Base-by-base conservation (phyloP, 768 basidiomycete species). In the Phanerochaete carnosa region DNA sequence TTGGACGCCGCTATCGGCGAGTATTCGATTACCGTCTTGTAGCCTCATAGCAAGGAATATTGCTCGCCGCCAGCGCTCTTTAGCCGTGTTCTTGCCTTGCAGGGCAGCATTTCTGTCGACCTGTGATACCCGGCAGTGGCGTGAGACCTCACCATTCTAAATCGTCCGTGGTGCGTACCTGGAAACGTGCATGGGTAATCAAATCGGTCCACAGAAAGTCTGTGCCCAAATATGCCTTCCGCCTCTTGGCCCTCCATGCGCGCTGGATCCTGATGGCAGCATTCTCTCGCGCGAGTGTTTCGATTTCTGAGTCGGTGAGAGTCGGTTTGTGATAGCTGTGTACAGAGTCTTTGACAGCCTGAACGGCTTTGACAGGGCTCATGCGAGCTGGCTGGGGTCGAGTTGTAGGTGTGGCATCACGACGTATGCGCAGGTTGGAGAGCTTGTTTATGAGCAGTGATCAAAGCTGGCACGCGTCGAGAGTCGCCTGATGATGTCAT, bases 31-130 rank as follows among this genome's bases (percentile, higher is more conserved):
- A 5, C 75, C 76, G 60, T 83, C 83, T 51, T 75, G 72, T 32
- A 86, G 69, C 29, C 75, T 66, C 2, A 70, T 65, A 9, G 78
- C 73, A 52, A 82, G 70, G 61, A 79, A 78, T 2, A 70, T 75
- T 0, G 77, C 80, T 7, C 84, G 75, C 51, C 72, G 71, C 83
- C 83, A 85, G 1, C 84, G 75, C 11, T 77, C 70, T 23, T 69
- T 70, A 3, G 78, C 74, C 3, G 76, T 72, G 60, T 84, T 84
- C 61, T 70, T 71, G n/a, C 80, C 82, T 16, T 76, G 67, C 2
- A 73, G 65, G 1, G 83, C 83, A 4, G 74, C 79, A 22, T 73
- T 63, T 55, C 80, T 70, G 43, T 74, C 75, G 22, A 78, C 69
- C 79, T 82, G 63, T 43, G 66, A 68, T 4, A n/a, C 63, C 61